Evolutionary conservation across 73 alveolate genomes (phyloP).

Genomic region (Uronychia binucleata): DNA sequence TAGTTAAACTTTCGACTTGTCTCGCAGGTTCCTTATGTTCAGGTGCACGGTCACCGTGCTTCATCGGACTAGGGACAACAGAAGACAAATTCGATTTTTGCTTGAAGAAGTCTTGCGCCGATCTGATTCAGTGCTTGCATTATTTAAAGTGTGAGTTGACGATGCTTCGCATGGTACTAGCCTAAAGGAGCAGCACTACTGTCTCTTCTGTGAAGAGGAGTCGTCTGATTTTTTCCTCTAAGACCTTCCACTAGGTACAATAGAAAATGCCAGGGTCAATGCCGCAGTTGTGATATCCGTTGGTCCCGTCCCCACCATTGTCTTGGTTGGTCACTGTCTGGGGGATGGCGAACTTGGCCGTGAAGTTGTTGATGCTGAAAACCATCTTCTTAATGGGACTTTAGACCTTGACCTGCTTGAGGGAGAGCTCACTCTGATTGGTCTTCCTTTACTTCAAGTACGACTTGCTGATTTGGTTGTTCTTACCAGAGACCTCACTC

Average conservation of each 20-base stretch:
- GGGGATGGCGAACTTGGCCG: not conserved
- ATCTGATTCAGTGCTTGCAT: not conserved
- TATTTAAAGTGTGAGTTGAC: not conserved
- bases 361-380: not conserved
- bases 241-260: not conserved
- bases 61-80: no score
- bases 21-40: no score
- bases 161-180: not conserved
- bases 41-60: no score
- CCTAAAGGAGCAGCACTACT: not conserved
- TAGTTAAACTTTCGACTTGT: no score
- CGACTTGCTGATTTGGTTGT: not conserved
- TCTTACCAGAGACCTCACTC: not conserved
- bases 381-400: not conserved
- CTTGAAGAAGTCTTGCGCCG: no score
- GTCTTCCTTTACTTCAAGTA: not conserved
- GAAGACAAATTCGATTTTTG: no score
- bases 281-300: not conserved
- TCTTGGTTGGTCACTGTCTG: not conserved
- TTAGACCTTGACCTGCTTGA: not conserved
- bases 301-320: not conserved
- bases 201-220: not conserved
- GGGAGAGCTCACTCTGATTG: not conserved
- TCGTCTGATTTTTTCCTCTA: not conserved
- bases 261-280: not conserved